These are phyloP conservation scores for Calonectria hawksworthii DNA, from an alignment of 2,329 filamentous ascomycete genomes.

Conservation along the genomic window DNA sequence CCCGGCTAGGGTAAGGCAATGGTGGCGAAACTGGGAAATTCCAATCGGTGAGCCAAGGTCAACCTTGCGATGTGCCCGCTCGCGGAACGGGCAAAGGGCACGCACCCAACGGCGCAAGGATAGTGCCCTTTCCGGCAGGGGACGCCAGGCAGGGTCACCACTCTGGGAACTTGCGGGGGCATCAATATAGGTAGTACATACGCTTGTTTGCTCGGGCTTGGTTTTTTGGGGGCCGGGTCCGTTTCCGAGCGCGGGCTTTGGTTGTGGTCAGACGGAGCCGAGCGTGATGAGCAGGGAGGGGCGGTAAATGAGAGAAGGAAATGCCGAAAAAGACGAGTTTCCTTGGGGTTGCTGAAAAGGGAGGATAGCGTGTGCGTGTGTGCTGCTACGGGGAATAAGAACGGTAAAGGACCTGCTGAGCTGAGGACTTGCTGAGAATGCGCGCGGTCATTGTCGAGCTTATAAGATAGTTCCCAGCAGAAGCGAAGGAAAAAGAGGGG, in stretches of 20 bases:
- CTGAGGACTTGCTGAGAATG: background rate
- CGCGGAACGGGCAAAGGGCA: background rate
- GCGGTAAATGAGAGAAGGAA: background rate
- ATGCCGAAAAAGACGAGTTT: background rate
- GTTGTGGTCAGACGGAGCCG: background rate
- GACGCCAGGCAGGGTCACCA: constrained; percentile 1
- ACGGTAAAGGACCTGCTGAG: background rate
- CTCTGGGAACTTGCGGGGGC: background rate
- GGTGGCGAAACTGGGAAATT: constrained; percentile 42
- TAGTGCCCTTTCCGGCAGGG: constrained; percentile 4
- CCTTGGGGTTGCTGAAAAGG: background rate
- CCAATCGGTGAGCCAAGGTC: constrained; percentile 37
- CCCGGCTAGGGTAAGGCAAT: constrained; percentile 12
- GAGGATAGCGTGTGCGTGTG: background rate
- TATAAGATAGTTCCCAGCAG: background rate
- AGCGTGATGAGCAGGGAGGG: background rate
- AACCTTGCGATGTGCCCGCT: constrained; percentile 36
- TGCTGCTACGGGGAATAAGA: background rate
- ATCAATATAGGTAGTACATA: constrained; percentile 18
- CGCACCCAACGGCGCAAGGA: background rate
- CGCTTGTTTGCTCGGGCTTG: constrained; percentile 17
- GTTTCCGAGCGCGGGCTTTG: background rate
- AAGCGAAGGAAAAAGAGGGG: constrained; percentile 9
- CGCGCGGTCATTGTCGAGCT: background rate
- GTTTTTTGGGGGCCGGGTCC: background rate